phyloP scores from a whole-genome alignment of 2,329 filamentous ascomycete species.

The Hypoxylon sp. region DNA sequence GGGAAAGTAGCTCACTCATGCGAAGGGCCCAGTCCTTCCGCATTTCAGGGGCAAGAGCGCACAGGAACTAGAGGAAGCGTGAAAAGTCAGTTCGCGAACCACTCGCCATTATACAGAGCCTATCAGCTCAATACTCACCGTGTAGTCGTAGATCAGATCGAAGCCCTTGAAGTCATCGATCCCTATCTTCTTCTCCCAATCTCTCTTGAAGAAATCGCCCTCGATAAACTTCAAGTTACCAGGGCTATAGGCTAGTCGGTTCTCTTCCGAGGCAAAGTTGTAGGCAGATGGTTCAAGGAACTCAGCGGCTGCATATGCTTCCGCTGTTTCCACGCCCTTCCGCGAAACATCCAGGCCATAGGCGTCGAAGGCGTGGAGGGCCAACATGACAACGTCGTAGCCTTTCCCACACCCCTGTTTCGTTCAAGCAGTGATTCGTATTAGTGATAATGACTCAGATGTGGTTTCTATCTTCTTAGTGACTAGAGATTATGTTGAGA shows the following conservation, averaged over 20 bases:
- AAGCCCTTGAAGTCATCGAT: slow-evolving; percentile 20
- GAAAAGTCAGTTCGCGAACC: neutral
- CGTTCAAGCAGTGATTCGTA: neutral
- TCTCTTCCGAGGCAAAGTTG: slow-evolving; percentile 14
- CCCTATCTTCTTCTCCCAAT: slow-evolving; percentile 18
- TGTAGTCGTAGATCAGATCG: slow-evolving; percentile 32
- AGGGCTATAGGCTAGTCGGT: neutral
- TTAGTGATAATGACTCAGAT: neutral
- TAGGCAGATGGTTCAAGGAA: slow-evolving; percentile 13
- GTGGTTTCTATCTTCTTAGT: too few relatives aligned
- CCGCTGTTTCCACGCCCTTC: slow-evolving; percentile 15
- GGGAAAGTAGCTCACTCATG: slow-evolving; percentile 30
- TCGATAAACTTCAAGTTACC: slow-evolving; percentile 17
- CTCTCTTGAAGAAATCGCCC: slow-evolving; percentile 27
- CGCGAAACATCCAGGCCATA: slow-evolving; percentile 30
- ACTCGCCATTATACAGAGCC: neutral
- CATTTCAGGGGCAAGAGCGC: slow-evolving; percentile 23
- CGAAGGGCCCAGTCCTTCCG: slow-evolving; percentile 28
- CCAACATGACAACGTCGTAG: slow-evolving; percentile 33
- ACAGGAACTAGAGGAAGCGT: slow-evolving; percentile 22
- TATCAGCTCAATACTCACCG: slow-evolving; percentile 8
- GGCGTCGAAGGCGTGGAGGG: slow-evolving; percentile 27
- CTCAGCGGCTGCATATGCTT: slow-evolving; percentile 16
- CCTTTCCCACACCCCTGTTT: slow-evolving; percentile 30
- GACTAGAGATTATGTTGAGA: neutral